A percentile compares a stretch with the other conserved stretches of the same genome.
Evolutionary conservation across 2,329 filamentous ascomycete species (phyloP).

Genomic region (Neonectria faginata): DNA sequence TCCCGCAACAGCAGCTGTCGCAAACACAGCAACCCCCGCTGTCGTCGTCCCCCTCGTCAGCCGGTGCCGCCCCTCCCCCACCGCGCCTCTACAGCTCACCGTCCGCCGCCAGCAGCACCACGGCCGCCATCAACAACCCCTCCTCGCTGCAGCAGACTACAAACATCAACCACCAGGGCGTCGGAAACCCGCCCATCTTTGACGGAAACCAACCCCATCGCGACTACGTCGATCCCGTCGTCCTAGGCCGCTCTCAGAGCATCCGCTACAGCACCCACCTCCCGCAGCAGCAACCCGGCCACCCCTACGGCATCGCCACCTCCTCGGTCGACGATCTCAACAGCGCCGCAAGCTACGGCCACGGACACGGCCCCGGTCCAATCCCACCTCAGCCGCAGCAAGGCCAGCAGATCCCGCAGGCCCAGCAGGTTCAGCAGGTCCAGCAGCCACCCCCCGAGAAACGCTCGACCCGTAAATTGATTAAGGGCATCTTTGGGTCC

Average conservation of each 20-base stretch:
- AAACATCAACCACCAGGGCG: slow-evolving; percentile 45
- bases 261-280: slow-evolving; percentile 58
- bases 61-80: slow-evolving; percentile 41
- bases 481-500: slow-evolving; percentile 28
- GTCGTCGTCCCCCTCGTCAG: slow-evolving; percentile 35
- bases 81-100: slow-evolving; percentile 49
- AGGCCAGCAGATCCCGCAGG: slow-evolving; percentile 49
- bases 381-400: slow-evolving; percentile 41
- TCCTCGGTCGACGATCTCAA: slow-evolving; percentile 57
- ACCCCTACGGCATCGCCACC: slow-evolving; percentile 51
- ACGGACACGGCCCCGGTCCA: slow-evolving; percentile 29
- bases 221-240: slow-evolving; percentile 59
- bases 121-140: slow-evolving; percentile 45
- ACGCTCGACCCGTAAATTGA: slow-evolving; percentile 30
- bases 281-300: slow-evolving; percentile 43
- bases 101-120: slow-evolving; percentile 42
- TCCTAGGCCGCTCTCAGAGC: slow-evolving; percentile 63
- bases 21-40: slow-evolving; percentile 39
- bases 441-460: slow-evolving; percentile 22
- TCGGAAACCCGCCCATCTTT: slow-evolving; percentile 43
- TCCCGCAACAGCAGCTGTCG: slow-evolving; percentile 21
- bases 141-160: slow-evolving; percentile 46
- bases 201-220: slow-evolving; percentile 52
- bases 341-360: slow-evolving; percentile 38
- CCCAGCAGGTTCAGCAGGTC: slow-evolving; percentile 38